Percentiles rank a stretch among this genome's conserved stretches.
Conservation (phyloP, 2,329 filamentous ascomycete genomes). For the Rhynchosporium graminicola region DNA sequence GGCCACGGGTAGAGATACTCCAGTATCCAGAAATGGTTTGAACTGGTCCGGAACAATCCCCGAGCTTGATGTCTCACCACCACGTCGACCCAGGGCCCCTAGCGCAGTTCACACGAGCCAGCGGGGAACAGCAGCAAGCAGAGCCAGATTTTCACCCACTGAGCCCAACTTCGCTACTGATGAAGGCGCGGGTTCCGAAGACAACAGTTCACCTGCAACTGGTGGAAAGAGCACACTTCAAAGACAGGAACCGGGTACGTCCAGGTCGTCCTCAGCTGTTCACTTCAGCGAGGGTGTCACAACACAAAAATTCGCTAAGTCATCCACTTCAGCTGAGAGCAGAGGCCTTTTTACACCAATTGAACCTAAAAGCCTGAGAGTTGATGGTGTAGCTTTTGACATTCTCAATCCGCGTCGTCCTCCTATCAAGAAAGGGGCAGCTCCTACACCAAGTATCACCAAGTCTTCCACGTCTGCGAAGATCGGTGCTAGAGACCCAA, state of each 20-base stretch:
- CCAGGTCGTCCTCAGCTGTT: background rate
- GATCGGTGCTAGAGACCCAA: background rate
- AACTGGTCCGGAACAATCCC: background rate
- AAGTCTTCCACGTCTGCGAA: constrained; percentile 1
- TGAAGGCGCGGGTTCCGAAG: too few species aligned
- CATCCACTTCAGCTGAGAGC: constrained; percentile 1
- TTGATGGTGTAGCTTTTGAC: constrained; percentile 3
- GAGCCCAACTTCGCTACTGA: too few species aligned
- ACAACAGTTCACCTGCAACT: too few species aligned
- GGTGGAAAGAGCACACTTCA: too few species aligned
- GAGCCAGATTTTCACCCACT: too few species aligned
- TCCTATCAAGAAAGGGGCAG: background rate
- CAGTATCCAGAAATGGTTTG: background rate
- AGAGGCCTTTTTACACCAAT: background rate
- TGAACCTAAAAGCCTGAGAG: background rate
- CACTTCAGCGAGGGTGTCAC: background rate
- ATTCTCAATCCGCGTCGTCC: background rate
- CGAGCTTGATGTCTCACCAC: background rate
- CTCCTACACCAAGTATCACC: background rate
- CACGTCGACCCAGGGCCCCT: background rate
- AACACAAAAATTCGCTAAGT: background rate
- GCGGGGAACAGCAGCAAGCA: too few species aligned
- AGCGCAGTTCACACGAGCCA: too few species aligned
- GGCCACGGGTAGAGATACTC: background rate
- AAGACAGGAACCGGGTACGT: background rate